Conservation (phyloP, 2,329 filamentous ascomycete genomes). For the Colletotrichum endophyticum region DNA sequence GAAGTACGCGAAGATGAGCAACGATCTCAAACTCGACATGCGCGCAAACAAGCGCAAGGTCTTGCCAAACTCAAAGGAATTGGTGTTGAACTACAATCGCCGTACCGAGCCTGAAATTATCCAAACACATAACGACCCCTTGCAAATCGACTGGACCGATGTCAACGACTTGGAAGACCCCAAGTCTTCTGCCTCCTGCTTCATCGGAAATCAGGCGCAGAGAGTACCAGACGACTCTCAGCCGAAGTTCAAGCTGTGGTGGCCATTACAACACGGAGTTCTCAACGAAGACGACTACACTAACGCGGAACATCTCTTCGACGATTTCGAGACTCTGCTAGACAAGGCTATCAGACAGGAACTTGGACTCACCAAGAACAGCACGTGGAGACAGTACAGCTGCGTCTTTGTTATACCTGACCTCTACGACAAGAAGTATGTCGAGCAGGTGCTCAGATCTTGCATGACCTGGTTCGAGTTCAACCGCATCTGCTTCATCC, state of each 20-base stretch:
- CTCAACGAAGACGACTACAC: conserved; percentile 90
- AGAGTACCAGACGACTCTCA: conserved; percentile 88
- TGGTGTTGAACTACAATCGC: conserved; percentile 93
- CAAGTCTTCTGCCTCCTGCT: conserved; percentile 64
- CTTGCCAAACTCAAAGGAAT: conserved; percentile 94
- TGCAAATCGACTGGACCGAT: conserved; percentile 96
- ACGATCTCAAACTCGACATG: conserved; percentile 89
- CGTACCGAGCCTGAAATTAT: conserved; percentile 85
- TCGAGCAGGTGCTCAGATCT: conserved; percentile 83
- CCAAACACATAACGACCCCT: conserved; percentile 90
- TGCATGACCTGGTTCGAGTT: conserved; percentile 91
- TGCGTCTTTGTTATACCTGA: conserved; percentile 98
- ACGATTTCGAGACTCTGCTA: conserved; percentile 86
- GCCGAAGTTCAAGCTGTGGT: conserved; percentile 90
- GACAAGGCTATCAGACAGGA: conserved; percentile 88
- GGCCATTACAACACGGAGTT: conserved; percentile 86
- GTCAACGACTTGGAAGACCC: conserved; percentile 70
- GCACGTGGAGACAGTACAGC: conserved; percentile 87
- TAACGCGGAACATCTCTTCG: conserved; percentile 78
- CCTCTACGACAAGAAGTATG: conserved; percentile 92
- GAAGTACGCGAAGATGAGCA: conserved; percentile 81
- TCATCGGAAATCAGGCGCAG: conserved; percentile 82
- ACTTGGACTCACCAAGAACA: conserved; percentile 76
- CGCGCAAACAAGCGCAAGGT: conserved; percentile 93
- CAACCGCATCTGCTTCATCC: conserved; percentile 87